Percentiles rank a stretch among this genome's conserved stretches.
phyloP scores from a whole-genome alignment of 2,329 filamentous ascomycete species.

The Penicillium sp. region DNA sequence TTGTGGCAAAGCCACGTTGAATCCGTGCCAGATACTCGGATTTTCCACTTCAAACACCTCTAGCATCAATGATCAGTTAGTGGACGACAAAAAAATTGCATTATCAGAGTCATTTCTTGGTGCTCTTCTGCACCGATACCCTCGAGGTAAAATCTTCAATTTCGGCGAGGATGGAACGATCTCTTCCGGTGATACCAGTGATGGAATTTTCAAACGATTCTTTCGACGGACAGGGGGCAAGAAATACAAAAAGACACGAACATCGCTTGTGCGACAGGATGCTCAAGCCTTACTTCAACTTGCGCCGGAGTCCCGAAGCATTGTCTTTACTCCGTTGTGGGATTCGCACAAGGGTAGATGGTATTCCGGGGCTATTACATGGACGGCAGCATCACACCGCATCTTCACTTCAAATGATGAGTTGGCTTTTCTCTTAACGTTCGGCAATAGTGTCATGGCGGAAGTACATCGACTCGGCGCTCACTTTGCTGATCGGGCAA shows the following conservation, averaged over 20 bases:
- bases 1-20: background rate
- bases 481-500: constrained; percentile 27
- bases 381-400: constrained; percentile 22
- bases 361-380: constrained; percentile 24
- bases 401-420: constrained; percentile 22
- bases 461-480: constrained; percentile 26
- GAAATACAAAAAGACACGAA: constrained; percentile 14
- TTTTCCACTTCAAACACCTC: constrained; percentile 10
- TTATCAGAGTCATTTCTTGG: constrained; percentile 45
- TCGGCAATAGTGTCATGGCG: constrained; percentile 29
- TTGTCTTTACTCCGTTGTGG: constrained; percentile 31
- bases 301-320: constrained; percentile 19
- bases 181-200: constrained; percentile 22
- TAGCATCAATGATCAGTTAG: constrained; percentile 29
- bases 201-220: constrained; percentile 7
- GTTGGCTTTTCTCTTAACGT: constrained; percentile 23
- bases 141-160: constrained; percentile 49
- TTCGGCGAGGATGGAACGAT: constrained; percentile 43
- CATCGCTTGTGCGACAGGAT: constrained; percentile 10
- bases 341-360: constrained; percentile 29
- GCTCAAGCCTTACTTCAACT: constrained; percentile 11
- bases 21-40: constrained; percentile 14
- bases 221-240: constrained; percentile 2
- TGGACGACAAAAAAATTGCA: constrained; percentile 13
- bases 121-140: constrained; percentile 47